Base-by-base conservation (phyloP, 441 rosid genomes). In the Gossypium lobatum region DNA sequence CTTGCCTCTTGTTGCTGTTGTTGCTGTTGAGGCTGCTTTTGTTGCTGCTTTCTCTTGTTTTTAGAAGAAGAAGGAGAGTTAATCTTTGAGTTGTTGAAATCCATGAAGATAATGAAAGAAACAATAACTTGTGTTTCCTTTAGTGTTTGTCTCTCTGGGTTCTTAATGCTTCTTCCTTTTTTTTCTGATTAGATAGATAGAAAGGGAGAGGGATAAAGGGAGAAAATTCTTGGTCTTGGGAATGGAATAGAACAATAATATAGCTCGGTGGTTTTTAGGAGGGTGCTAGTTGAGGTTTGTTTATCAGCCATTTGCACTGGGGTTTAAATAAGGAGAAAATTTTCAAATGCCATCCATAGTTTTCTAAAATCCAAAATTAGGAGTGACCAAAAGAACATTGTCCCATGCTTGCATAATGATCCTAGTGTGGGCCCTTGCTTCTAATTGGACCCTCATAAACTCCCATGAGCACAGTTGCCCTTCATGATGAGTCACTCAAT, bases 41-140 rank as follows among this genome's bases (percentile, higher is more conserved):
- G 13, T 20, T 81, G 84, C 3, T 83, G 90, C 79, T 82, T 88
- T 80, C 81, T 85, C 78, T 86, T 88, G 76, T 84, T 31, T 76
- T 85, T 87, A 37, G 93, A 84, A 4, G 89, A 80, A 1, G 91
- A 80, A 26, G 87, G 66, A 0, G 76, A 80, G 61, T 73, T 80
- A 23, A 20, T 76, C 13, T 66, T 83, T 28, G 84, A 21, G 71
- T 68, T 74, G 62, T 18, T 79, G 13, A 71, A 79, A 58, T 85
- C 84, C 86, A 85, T 85, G 21, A 58, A 45, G 46, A 62, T 20
- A 34, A 48, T 10, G 34, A 37, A 58, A 50, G 57, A 42, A 65
- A 31, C 61, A 55, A 31, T 39, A 58, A 53, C 42, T 55, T 48
- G 31, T 48, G 11, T 14, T 65, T 65, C 18, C 3, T 28, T 28